A percentile compares a stretch with the other conserved stretches of the same genome.
Conservation (phyloP, 306 rosid species). For the Elaeagnus macrophylla region DNA sequence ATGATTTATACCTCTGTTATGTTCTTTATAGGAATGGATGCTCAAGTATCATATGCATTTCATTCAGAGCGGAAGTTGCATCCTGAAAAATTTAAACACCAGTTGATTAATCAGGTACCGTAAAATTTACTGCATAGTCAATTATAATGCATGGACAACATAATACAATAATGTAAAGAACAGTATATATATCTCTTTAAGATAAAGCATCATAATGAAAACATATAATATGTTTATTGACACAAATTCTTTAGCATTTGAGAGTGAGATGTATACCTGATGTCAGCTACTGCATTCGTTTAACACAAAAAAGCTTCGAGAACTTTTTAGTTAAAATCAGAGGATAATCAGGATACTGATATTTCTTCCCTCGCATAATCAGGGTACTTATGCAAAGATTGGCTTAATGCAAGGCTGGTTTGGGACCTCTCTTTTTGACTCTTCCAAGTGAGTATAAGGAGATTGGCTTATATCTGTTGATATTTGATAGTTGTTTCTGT, state of each 20-base stretch:
- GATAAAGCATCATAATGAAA: neutral
- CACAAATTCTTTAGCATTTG: neutral
- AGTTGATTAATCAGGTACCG: constrained; percentile 70
- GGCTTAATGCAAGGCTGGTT: constrained; percentile 92
- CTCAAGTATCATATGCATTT: constrained; percentile 93
- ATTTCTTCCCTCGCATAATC: constrained; percentile 18
- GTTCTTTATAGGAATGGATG: constrained; percentile 74
- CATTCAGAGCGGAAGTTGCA: constrained; percentile 86
- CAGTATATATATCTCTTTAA: neutral
- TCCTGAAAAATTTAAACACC: constrained; percentile 90
- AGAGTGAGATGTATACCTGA: neutral
- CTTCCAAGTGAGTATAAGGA: constrained; percentile 46
- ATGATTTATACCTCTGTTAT: constrained; percentile 1
- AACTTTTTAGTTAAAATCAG: neutral
- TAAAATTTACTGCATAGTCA: constrained; percentile 7
- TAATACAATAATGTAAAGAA: too few species aligned
- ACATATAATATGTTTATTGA: neutral
- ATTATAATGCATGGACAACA: neutral
- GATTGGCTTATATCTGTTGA: constrained; percentile 2
- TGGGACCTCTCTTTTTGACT: constrained; percentile 45
- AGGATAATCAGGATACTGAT: neutral
- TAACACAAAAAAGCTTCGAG: neutral
- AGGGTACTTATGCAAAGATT: constrained; percentile 83
- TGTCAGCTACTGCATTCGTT: neutral
- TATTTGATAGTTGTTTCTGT: too few species aligned